Evolutionary conservation across 176 grass and related monocot genomes (phyloP).

Genomic region (Eremochloa ophiuroides): DNA sequence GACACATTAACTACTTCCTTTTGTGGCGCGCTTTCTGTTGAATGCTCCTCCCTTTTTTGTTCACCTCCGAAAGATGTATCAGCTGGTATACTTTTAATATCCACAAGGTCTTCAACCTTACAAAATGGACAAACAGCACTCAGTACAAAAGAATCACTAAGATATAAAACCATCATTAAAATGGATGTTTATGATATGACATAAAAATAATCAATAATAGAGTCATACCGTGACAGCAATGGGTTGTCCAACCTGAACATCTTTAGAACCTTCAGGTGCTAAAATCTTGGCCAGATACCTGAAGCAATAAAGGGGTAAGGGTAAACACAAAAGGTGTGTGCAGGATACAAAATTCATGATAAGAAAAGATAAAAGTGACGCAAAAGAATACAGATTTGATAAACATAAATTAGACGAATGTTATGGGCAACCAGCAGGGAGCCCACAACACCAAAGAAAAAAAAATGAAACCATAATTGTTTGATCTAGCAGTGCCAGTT

Average conservation of each 20-base stretch:
- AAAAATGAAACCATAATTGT: background rate
- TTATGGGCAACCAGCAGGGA: background rate
- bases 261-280: conserved; percentile 94
- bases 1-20: conserved; percentile 30
- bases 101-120: conserved; percentile 85
- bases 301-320: conserved; percentile 19
- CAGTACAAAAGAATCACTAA: background rate
- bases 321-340: background rate
- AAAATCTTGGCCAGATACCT: conserved; percentile 98
- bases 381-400: conserved; percentile 17
- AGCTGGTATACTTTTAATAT: conserved; percentile 70
- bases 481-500: background rate
- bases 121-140: conserved; percentile 14
- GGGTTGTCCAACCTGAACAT: conserved; percentile 86
- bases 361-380: conserved; percentile 7
- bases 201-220: conserved; percentile 5
- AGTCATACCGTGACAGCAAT: conserved; percentile 88
- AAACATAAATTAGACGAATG: background rate
- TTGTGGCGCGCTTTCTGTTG: conserved; percentile 35
- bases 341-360: conserved; percentile 2
- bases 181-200: conserved; percentile 5
- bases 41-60: conserved; percentile 46
- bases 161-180: background rate
- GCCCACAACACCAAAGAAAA: background rate
- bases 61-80: conserved; percentile 60